Base-by-base conservation (phyloP, 306 rosid genomes). In the Cucurbita moschata region DNA sequence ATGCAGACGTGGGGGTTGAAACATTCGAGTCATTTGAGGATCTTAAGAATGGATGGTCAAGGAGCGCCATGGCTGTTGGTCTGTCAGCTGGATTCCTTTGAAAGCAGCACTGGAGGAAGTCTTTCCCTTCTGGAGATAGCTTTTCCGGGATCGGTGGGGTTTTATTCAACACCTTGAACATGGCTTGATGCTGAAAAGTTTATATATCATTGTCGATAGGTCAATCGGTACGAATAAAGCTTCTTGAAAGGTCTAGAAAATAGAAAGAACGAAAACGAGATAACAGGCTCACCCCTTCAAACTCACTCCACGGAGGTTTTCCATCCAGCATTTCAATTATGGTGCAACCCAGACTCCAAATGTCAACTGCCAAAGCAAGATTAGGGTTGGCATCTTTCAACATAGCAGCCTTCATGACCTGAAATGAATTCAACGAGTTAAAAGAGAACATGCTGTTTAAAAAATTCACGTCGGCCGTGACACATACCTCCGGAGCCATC, bases 401-500 rank as follows among this genome's bases (percentile, higher is more conserved):
- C 73, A 94, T 81, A 78, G 89, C 89, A 73, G 96, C 96, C 82
- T 62, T 89, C 88, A 94, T 87, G 77, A 94, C 86, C 98, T 93
- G 85, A 44, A 78, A 72, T 67, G 60, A 58, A 76, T 75, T 76
- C 73, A 37, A 30, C 35, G 78, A 65, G 61, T 12, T 72, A 51
- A 51, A 71, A 21, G 26, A 38, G 23, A 63, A 79, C n/a, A 63
- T 7, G 46, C 63, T 62, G 54, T 15, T 80, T 58, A 58, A 52
- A 72, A 64, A 39, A 55, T 42, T 42, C 40, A 73, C 52, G 60
- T 52, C 55, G 77, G 75, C 47, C 38, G 40, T 37, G 76, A 74
- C 44, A 71, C 78, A 74, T 88, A 93, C 98, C 97, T 94, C 98
- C 5, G 98, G 98, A 80, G 98, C 98, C 97, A 94, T 94, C 98